A percentile compares a stretch with the other conserved stretches of the same genome.
Evolutionary conservation across 192 early-diverging fungal genomes (phyloP).

Genomic region (Geranomyces variabilis): DNA sequence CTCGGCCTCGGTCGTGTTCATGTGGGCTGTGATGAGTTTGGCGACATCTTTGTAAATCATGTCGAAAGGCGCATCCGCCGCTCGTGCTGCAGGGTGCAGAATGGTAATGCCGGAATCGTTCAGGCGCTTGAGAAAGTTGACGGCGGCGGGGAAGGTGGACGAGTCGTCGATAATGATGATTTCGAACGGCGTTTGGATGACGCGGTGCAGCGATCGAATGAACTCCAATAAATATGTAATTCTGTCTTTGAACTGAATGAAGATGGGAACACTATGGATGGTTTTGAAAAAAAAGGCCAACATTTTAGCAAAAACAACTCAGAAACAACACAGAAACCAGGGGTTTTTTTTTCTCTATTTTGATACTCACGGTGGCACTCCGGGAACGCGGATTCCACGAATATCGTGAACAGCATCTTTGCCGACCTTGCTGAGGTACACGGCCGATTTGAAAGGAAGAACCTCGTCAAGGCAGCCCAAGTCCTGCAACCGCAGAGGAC

Average conservation of each 20-base stretch:
- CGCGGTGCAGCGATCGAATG: conserved; percentile 2
- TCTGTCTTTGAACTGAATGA: conserved; percentile 20
- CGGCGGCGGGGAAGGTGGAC: conserved; percentile 15
- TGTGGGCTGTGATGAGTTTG: background rate
- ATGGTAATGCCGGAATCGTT: background rate
- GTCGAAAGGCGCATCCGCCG: background rate
- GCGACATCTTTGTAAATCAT: background rate
- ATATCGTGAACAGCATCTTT: too few species aligned
- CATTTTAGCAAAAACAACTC: too few species aligned
- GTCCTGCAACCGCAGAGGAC: too few species aligned
- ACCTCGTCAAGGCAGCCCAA: too few species aligned
- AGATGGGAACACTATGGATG: conserved; percentile 7
- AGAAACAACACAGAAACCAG: too few species aligned
- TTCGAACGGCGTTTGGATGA: conserved; percentile 21
- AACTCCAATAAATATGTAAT: conserved; percentile 1
- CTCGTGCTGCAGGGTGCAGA: background rate
- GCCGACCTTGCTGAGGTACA: too few species aligned
- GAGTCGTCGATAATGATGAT: conserved; percentile 20
- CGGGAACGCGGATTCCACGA: too few species aligned
- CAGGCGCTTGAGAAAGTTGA: background rate
- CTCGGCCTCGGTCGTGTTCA: background rate
- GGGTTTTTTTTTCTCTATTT: too few species aligned
- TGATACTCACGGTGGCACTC: too few species aligned
- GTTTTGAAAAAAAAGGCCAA: too few species aligned
- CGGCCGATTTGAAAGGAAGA: too few species aligned